Evolutionary conservation across 2,329 filamentous ascomycete genomes (phyloP).

Genomic region (Aureobasidium sp.): DNA sequence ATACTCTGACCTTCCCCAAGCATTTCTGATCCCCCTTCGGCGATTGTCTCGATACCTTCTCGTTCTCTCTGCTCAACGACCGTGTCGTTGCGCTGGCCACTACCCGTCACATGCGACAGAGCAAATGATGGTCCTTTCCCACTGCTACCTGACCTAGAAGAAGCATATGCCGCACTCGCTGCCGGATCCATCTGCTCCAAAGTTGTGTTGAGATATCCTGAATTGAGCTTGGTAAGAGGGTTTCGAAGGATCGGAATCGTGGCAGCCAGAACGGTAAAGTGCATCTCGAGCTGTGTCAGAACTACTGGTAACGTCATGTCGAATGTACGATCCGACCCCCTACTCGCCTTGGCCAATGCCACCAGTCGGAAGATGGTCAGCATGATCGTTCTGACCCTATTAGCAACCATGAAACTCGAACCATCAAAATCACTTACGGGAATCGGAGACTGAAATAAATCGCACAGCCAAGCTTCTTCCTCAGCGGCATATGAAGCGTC

Average conservation of each 20-base stretch:
- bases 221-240: constrained; percentile 5
- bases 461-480: neutral
- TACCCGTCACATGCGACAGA: neutral
- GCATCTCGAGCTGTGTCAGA: constrained; percentile 4
- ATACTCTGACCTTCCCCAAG: neutral
- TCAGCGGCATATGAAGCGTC: neutral
- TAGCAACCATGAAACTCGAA: neutral
- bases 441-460: neutral
- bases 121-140: neutral
- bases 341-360: neutral
- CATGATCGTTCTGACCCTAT: neutral
- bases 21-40: neutral
- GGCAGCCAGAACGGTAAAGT: constrained; percentile 1
- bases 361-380: neutral
- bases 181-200: constrained; percentile 1
- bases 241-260: constrained; percentile 1
- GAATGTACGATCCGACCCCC: neutral
- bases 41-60: neutral
- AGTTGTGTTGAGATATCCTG: constrained; percentile 3
- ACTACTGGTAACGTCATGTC: neutral
- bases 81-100: neutral
- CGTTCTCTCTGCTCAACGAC: neutral
- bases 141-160: neutral
- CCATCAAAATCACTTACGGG: neutral
- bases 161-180: neutral